A percentile compares a stretch with the other conserved stretches of the same genome.
Evolutionary conservation across 257 asterid species (phyloP).

Genomic region (Fraxinus anomala): DNA sequence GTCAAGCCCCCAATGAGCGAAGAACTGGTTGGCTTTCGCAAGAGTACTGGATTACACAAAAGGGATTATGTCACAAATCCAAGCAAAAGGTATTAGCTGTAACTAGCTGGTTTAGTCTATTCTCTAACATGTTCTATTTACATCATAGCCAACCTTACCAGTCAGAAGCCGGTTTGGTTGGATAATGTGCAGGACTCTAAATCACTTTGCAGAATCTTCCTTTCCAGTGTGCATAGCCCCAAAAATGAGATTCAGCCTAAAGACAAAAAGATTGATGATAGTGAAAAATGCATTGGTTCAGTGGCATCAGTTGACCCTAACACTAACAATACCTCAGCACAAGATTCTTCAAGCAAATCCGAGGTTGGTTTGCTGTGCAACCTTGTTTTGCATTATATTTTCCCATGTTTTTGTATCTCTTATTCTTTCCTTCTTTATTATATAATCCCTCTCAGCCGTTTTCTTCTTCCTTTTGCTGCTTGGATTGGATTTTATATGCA

Average conservation of each 20-base stretch:
- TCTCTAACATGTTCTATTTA: conserved; percentile 16
- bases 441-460: not conserved
- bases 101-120: conserved; percentile 5
- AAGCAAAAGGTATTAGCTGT: conserved; percentile 45
- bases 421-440: not conserved
- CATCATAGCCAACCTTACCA: conserved; percentile 31
- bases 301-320: conserved; percentile 26
- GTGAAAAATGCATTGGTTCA: conserved; percentile 8
- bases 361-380: conserved; percentile 41
- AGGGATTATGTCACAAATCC: conserved; percentile 26
- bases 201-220: conserved; percentile 58
- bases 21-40: conserved; percentile 63
- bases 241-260: conserved; percentile 20
- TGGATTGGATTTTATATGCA: not conserved
- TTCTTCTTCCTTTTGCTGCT: not conserved
- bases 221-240: conserved; percentile 19
- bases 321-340: conserved; percentile 10
- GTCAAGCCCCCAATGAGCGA: conserved; percentile 35
- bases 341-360: conserved; percentile 29
- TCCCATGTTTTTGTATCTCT: not conserved
- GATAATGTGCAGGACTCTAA: conserved; percentile 54
- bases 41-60: conserved; percentile 46
- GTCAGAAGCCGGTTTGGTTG: conserved; percentile 40
- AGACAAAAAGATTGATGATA: conserved; percentile 11
- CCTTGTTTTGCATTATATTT: conserved; percentile 1